Evolutionary conservation across 2,329 filamentous ascomycete genomes (phyloP).

Genomic region (Trichophyton verrucosum): DNA sequence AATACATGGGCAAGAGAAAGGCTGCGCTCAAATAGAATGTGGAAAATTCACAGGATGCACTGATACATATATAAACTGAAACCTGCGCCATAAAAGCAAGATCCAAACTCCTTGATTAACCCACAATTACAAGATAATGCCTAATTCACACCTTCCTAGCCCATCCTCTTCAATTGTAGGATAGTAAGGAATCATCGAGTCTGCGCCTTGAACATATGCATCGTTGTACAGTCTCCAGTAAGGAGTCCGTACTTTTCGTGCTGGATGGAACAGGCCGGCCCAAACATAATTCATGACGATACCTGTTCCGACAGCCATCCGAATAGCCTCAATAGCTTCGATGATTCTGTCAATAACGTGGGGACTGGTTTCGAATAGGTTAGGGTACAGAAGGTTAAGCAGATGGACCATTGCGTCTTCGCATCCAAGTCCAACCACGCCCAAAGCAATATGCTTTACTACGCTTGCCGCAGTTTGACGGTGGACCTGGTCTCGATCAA

Average conservation of each 20-base stretch:
- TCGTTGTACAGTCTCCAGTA: conserved; percentile 98
- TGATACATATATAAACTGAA: neutral
- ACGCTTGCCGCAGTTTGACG: conserved; percentile 91
- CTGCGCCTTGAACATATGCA: conserved; percentile 84
- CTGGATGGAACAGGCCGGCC: conserved; percentile 94
- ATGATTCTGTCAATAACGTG: conserved; percentile 98
- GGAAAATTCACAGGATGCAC: neutral
- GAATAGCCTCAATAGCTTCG: conserved; percentile 90
- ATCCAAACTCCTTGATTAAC: neutral
- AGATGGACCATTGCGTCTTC: conserved; percentile 98
- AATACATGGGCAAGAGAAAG: neutral
- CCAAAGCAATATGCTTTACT: conserved; percentile 94
- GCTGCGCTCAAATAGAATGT: neutral
- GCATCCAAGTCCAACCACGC: conserved; percentile 92
- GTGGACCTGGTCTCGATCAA: conserved; percentile 96
- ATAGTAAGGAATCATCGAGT: conserved; percentile 94
- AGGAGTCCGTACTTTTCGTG: conserved; percentile 81
- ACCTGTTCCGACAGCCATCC: conserved; percentile 84
- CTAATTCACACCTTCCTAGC: conserved; percentile 65
- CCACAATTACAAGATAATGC: conserved; percentile 57
- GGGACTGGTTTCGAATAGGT: conserved; percentile 92
- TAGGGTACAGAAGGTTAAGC: conserved; percentile 89
- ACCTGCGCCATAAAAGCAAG: neutral
- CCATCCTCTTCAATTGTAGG: conserved; percentile 73
- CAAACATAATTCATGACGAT: conserved; percentile 96